A percentile compares a stretch with the other conserved stretches of the same genome.
phyloP scores from a whole-genome alignment of 495 filamentous ascomycete genomes.

The Neurospora hispaniola region DNA sequence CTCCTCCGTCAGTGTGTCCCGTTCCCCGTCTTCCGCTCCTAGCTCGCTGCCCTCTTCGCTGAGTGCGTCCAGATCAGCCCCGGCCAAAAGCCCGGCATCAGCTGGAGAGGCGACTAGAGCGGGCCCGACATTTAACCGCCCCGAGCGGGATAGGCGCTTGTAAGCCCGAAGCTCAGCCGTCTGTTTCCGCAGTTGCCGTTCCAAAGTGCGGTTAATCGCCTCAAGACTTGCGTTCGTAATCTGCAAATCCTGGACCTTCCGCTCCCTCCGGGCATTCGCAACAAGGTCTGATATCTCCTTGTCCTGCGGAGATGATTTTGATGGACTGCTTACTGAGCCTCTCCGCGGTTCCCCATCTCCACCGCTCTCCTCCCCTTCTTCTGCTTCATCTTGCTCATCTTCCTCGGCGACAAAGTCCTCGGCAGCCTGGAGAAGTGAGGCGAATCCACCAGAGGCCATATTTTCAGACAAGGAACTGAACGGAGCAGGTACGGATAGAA shows the following conservation, averaged over 20 bases:
- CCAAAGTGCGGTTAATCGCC: slow-evolving; percentile 91
- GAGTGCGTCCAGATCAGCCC: slow-evolving; percentile 38
- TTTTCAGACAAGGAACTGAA: slow-evolving; percentile 8
- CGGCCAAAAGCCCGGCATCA: slow-evolving; percentile 17
- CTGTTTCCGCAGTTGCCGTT: slow-evolving; percentile 85
- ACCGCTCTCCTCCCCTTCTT: slow-evolving; percentile 3
- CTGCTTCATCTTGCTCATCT: slow-evolving; percentile 3
- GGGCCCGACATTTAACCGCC: slow-evolving; percentile 45
- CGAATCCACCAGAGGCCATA: slow-evolving; percentile 18
- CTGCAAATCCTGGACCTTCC: slow-evolving; percentile 94
- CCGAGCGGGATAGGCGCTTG: slow-evolving; percentile 67
- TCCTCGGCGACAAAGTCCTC: slow-evolving; percentile 35
- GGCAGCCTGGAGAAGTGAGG: slow-evolving; percentile 37
- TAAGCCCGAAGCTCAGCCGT: slow-evolving; percentile 78
- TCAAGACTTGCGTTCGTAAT: slow-evolving; percentile 94
- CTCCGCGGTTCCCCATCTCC: slow-evolving; percentile 18
- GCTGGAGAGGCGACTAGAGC: neutral
- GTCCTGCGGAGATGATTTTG: slow-evolving; percentile 34
- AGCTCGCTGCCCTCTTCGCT: slow-evolving; percentile 37
- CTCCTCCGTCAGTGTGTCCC: slow-evolving; percentile 3
- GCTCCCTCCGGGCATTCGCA: slow-evolving; percentile 75
- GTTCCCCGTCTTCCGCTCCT: slow-evolving; percentile 30
- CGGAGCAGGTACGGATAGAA: slow-evolving; percentile 1
- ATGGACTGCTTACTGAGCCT: slow-evolving; percentile 40
- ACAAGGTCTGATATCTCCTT: slow-evolving; percentile 57